Conservation (phyloP, 2,329 filamentous ascomycete genomes). For the Albophoma yamanashiensis region DNA sequence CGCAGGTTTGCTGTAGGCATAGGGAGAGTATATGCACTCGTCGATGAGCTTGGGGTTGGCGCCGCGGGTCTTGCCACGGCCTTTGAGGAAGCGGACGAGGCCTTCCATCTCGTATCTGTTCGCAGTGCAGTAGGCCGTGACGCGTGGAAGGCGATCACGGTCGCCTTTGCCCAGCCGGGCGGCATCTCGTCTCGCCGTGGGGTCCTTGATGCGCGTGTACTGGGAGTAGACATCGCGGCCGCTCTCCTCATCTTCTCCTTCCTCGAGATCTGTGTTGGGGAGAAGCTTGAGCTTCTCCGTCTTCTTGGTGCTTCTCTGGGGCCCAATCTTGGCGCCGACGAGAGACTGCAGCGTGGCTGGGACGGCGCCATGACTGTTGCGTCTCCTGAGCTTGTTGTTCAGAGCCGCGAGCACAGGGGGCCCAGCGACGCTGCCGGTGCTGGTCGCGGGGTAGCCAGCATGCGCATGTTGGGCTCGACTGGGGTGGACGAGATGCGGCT, state of each 20-base stretch:
- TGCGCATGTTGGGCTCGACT: conserved; percentile 10
- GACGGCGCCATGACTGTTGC: conserved; percentile 65
- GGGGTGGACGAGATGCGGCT: conserved; percentile 18
- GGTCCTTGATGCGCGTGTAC: conserved; percentile 95
- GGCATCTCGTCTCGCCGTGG: conserved; percentile 82
- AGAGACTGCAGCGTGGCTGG: conserved; percentile 24
- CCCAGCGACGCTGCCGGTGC: conserved; percentile 21
- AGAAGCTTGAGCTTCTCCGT: conserved; percentile 96
- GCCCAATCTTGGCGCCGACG: conserved; percentile 64
- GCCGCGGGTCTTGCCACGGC: conserved; percentile 63
- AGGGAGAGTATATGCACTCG: conserved; percentile 95
- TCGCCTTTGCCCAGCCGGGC: conserved; percentile 90
- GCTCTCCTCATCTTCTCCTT: conserved; percentile 74
- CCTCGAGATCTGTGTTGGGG: conserved; percentile 77
- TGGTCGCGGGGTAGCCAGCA: conserved; percentile 26
- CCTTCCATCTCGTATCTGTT: conserved; percentile 85
- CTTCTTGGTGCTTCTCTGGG: conserved; percentile 89
- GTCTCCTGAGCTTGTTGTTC: conserved; percentile 77
- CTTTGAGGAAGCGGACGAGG: conserved; percentile 84
- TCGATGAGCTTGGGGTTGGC: conserved; percentile 88
- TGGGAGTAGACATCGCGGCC: conserved; percentile 95
- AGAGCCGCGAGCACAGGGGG: conserved; percentile 63
- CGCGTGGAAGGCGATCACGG: conserved; percentile 72
- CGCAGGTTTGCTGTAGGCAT: conserved; percentile 55
- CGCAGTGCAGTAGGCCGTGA: conserved; percentile 94